Conservation (phyloP, 352 stramenopile species). For the Phytophthora tubulina region DNA sequence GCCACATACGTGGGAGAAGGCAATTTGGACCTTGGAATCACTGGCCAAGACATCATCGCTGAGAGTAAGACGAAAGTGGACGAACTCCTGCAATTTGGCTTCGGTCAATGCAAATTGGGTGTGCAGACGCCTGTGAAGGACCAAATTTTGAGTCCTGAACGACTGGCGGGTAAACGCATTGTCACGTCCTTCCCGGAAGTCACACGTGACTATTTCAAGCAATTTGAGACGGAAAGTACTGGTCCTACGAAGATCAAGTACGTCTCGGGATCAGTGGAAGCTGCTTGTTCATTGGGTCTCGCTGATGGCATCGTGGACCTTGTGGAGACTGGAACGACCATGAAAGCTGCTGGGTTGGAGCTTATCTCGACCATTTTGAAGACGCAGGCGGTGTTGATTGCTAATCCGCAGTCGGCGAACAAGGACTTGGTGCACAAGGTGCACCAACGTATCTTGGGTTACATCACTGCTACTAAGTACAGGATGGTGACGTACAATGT, state of each 20-base stretch:
- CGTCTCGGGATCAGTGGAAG: slow-evolving; percentile 98
- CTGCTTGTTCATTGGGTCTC: slow-evolving; percentile 96
- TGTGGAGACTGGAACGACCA: slow-evolving; percentile 99
- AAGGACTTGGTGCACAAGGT: slow-evolving; percentile 85
- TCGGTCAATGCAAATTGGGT: slow-evolving; percentile 96
- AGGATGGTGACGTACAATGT: slow-evolving; percentile 99
- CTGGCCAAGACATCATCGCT: slow-evolving; percentile 95
- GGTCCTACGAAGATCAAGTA: slow-evolving; percentile 94
- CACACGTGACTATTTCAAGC: slow-evolving; percentile 95
- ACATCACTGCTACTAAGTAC: slow-evolving; percentile 97
- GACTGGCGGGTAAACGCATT: slow-evolving; percentile 96
- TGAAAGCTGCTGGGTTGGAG: slow-evolving; percentile 97
- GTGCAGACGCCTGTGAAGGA: slow-evolving; percentile 95
- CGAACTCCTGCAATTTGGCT: slow-evolving; percentile 95
- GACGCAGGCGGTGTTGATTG: slow-evolving; percentile 94
- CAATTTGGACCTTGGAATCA: slow-evolving; percentile 99
- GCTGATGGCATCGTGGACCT: slow-evolving; percentile 99
- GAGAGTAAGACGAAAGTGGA: slow-evolving; percentile 93
- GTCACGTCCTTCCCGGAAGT: slow-evolving; percentile 97
- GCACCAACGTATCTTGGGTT: slow-evolving; percentile 96
- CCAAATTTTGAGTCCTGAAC: slow-evolving; percentile 80
- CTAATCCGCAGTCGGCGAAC: slow-evolving; percentile 82
- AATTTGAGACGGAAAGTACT: slow-evolving; percentile 79
- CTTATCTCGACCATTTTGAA: slow-evolving; percentile 94
- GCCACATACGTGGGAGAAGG: slow-evolving; percentile 98